A percentile compares a stretch with the other conserved stretches of the same genome.
phyloP scores from a whole-genome alignment of 768 basidiomycete genomes.

The Tulasnella calospora region DNA sequence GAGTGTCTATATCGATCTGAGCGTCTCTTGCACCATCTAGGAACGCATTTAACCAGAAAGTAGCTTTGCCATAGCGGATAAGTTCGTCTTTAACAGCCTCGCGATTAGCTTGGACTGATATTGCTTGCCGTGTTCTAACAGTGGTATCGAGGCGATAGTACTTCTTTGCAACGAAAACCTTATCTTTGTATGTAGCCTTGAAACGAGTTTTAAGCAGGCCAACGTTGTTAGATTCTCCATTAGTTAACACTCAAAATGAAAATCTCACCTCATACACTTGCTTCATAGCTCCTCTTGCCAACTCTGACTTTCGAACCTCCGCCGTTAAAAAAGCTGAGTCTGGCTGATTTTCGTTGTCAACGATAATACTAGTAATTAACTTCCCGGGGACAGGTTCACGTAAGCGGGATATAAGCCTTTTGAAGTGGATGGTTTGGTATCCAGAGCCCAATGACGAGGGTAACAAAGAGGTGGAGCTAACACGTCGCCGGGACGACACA shows the following conservation, averaged over 20 bases:
- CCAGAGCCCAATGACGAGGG: not conserved
- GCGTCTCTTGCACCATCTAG: not conserved
- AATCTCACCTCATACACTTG: not conserved
- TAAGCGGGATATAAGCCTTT: not conserved
- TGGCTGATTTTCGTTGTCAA: not conserved
- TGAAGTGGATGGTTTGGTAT: not conserved
- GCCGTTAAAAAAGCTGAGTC: not conserved
- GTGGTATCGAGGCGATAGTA: not conserved
- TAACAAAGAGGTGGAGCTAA: not conserved
- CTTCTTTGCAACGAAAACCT: not conserved
- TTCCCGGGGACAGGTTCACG: not conserved
- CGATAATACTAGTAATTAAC: not conserved
- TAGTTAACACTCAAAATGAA: too few relatives aligned
- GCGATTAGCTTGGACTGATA: not conserved
- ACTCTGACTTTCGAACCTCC: not conserved
- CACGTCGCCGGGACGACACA: not conserved
- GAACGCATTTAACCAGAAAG: not conserved
- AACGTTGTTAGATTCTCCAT: not conserved
- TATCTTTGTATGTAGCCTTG: not conserved
- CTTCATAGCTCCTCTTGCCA: not conserved
- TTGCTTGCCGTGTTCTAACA: not conserved
- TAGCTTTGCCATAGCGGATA: not conserved
- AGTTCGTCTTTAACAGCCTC: not conserved
- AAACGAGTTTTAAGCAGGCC: not conserved
- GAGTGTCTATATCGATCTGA: not conserved